Base-by-base conservation (phyloP, 202 grass and related monocot species). In the Saccharum hybrid region DNA sequence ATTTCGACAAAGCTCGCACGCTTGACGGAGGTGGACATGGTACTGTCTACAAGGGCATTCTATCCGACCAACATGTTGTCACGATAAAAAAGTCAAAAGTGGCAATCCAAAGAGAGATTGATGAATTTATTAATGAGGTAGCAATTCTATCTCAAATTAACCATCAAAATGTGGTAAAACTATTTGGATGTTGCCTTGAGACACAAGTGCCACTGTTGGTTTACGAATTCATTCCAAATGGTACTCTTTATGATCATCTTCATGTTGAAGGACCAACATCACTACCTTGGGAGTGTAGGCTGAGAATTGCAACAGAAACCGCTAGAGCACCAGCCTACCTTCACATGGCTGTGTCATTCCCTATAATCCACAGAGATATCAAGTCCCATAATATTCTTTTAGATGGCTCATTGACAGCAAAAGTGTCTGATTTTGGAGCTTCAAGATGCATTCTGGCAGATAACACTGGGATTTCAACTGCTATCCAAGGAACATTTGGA, bases 401-500 rank as follows among this genome's bases (percentile, higher is more conserved):
- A 4, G 65, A 68, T 68, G 65, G 34, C 1, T 68, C 65, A 10
- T 18, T 68, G 4, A 67, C 8, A 67, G 64, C 64, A 10, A 67
- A 67, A 38, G 64, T 67, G 15, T 38, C 64, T 4, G 64, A 67
- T 31, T 67, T 68, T n/a, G 34, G 65, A 39, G 34, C 65, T 10
- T 68, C 65, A n/a, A 68, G 65, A 36, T 39, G 34, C 65, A 68
- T 68, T n/a, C 65, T 18, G 1, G 3, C 3, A 0, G 34, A 68
- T 39, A 36, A 38, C 19, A 68, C 65, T 10, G 34, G 65, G 16
- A 36, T 68, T 68, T n/a, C 18, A 10, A 68, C 65, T 8, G 65
- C 65, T 39, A 39, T 68, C 65, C 65, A 68, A 68, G 65, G 65
- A 39, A 68, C 65, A n/a, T 37, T 68, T 1, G 65, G 65, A 68